Percentiles rank a stretch among this genome's conserved stretches.
Conservation (phyloP, 1,139 yeast genomes). For the Zygoascus sp. region DNA sequence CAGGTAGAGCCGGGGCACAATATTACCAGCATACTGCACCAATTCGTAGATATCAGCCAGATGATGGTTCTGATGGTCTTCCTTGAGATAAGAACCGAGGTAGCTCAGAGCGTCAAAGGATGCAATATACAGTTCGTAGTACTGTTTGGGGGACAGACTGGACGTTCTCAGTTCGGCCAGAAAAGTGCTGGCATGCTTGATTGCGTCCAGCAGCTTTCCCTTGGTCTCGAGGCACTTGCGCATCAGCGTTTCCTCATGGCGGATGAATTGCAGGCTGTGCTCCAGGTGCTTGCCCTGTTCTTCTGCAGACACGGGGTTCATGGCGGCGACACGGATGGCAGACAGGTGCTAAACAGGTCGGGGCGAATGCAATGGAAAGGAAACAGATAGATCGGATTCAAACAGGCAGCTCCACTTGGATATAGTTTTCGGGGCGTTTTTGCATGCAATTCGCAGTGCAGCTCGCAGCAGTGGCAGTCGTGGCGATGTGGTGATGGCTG, state of each 20-base stretch:
- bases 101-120: conserved; percentile 79
- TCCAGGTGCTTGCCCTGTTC: conserved; percentile 38
- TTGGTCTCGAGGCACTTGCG: conserved; percentile 63
- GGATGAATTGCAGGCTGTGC: conserved; percentile 53
- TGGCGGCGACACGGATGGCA: background rate
- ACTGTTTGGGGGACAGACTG: conserved; percentile 79
- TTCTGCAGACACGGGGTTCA: conserved; percentile 14
- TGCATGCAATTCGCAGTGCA: no score
- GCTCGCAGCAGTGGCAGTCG: no score
- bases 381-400: background rate
- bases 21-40: conserved; percentile 91
- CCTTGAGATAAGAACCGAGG: conserved; percentile 60
- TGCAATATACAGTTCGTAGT: conserved; percentile 84
- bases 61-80: conserved; percentile 68
- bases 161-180: conserved; percentile 78
- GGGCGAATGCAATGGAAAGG: background rate
- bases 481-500: no score
- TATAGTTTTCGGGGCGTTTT: no score
- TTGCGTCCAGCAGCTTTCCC: conserved; percentile 77
- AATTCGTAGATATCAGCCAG: conserved; percentile 87
- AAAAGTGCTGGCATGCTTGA: conserved; percentile 82
- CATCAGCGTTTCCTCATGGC: conserved; percentile 72
- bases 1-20: conserved; percentile 83
- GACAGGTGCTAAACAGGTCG: background rate
- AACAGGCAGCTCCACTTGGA: no score